Base-by-base conservation (phyloP, 2,329 filamentous ascomycete species). In the Colletotrichum scovillei region DNA sequence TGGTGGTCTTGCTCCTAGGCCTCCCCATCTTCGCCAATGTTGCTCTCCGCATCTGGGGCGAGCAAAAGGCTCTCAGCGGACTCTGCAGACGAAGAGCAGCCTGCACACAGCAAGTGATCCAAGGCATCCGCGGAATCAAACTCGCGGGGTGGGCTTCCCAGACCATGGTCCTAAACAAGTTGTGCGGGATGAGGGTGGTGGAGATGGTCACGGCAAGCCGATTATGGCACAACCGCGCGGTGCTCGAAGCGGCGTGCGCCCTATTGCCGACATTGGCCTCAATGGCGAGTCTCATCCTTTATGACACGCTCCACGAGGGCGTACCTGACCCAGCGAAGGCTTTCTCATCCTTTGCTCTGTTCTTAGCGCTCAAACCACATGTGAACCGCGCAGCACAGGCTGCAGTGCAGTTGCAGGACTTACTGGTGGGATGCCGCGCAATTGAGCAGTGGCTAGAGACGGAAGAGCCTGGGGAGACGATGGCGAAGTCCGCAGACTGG, bases 291-390 rank as follows among this genome's bases (percentile, higher is more conserved):
- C 42, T 53, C 26, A 12, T 32, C 16, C 24, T 32, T 5, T 63
- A 53, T n/a, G 19, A 53, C 6, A 24, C 42, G 5, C 26, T 63
- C 2, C 62, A 52, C 42, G 62, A 63, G 11, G 42, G 42, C 22
- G 24, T 52, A 49, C 22, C 28, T 14, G 62, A 63, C 22, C 28
- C 62, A 6, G 62, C 42, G 8, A 63, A 32, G 46, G 62, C 42
- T 12, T 63, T 63, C 42, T 63, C 62, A 6, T 63, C 42, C 9
- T 52, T 53, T 8, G 62, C 62, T 14, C 46, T 63, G 38, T 63
- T 63, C 28, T 32, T 63, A 26, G 60, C 60, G 4, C 60, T 63
- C 60, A 63, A 63, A 46, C 60, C 60, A 1, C 60, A 63, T n/a
- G 38, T 63, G 19, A 49, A 24, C 9, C 60, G 60, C 3, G 60